Percentiles rank a stretch among this genome's conserved stretches.
Conservation (phyloP, 768 basidiomycete genomes). For the Termitomyces sp. region DNA sequence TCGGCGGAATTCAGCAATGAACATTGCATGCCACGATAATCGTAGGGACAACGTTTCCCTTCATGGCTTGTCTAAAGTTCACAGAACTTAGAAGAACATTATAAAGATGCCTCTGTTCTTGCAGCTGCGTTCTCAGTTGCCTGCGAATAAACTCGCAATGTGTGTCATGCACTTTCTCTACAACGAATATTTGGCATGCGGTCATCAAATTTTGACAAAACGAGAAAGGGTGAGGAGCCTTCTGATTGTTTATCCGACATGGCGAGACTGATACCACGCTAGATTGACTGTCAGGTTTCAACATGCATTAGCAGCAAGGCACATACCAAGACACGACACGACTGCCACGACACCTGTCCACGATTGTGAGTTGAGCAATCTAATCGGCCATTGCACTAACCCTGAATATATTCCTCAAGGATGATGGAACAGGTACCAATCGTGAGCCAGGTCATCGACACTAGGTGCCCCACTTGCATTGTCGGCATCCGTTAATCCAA, state of each 20-base stretch:
- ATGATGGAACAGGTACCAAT: conserved; percentile 1
- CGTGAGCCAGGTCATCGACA: background rate
- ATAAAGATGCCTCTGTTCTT: background rate
- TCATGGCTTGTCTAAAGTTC: background rate
- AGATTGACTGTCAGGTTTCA: background rate
- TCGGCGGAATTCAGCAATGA: background rate
- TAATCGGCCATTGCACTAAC: background rate
- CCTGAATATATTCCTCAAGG: background rate
- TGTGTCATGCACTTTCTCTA: conserved; percentile 1
- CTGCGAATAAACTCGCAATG: background rate
- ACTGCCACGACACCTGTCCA: conserved; percentile 1
- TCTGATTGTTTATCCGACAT: background rate
- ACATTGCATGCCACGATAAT: background rate
- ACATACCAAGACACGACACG: background rate
- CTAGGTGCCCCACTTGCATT: conserved; percentile 1
- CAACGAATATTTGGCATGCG: conserved; percentile 4
- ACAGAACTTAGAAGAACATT: background rate
- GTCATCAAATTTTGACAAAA: background rate
- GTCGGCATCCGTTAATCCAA: background rate
- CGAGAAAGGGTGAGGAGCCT: background rate
- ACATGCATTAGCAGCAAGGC: background rate
- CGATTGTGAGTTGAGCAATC: background rate
- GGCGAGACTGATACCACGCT: background rate
- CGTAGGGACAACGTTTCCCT: background rate
- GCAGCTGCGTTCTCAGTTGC: background rate